Base-by-base conservation (phyloP, 176 grass and related monocot species). In the Metroxylon sagu region DNA sequence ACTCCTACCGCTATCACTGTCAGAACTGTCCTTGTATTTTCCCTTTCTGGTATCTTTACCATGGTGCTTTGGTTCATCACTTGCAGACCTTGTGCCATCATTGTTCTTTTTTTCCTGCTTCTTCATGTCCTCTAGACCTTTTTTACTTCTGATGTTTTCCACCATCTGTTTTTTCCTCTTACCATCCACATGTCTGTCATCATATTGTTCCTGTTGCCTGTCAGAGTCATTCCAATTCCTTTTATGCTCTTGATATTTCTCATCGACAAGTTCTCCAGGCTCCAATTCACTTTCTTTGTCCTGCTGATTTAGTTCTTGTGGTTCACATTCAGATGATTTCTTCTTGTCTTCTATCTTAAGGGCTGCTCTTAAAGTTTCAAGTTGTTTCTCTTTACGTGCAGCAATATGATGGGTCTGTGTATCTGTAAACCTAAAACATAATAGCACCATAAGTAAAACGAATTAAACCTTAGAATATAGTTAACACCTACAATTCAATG, bases 391-490 rank as follows among this genome's bases (percentile, higher is more conserved):
- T 74, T 97, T 97, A 50, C 80, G 71, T 53, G 84, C 92, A 5
- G 87, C 92, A 25, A 90, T 65, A 7, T 88, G 92, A 73, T 97
- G 92, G 59, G 87, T 88, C 53, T 97, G 84, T 52, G 84, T 97
- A 69, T 64, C 81, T 0, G 52, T 52, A 77, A 77, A 91, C 68
- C 92, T 96, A 78, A 75, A 70, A 67, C 57, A 28, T 28, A 19
- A 19, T 57, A 79, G 3, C 19, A 61, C n/a, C 15, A 25, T 54
- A 64, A 73, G 26, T 18, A 14, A 53, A 21, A 53, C 27, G 15
- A 29, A 28, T 53, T 16, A 7, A 66, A 66, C 19, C 16, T 48
- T 19, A 39, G 49, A 4, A 28, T 28, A 28, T 28, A 1, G 27
- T 28, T 28, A 28, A 28, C 27, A 28, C 27, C 27, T 4, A 1